Conservation (phyloP, 139 green algal genomes). For the Chlorella sorokiniana region DNA sequence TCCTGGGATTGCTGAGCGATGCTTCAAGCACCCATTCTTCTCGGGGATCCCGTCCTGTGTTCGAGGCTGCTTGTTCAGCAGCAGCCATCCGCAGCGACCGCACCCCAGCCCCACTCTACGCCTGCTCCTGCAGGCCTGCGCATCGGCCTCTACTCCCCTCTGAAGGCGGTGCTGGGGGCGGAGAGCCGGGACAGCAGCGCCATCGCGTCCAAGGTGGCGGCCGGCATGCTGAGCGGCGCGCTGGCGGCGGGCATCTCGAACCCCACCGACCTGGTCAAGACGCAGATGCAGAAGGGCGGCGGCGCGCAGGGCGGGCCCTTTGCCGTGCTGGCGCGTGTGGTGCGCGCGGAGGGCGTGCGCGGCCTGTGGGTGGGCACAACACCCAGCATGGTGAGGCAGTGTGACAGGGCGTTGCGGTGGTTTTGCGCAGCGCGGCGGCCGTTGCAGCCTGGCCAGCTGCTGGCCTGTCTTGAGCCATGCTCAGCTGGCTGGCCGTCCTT, state of each 20-base stretch:
- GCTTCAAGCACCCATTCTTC: too few species aligned
- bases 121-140: slow-evolving; percentile 64
- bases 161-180: slow-evolving; percentile 56
- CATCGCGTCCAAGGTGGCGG: slow-evolving; percentile 61
- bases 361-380: slow-evolving; percentile 84
- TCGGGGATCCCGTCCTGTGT: too few species aligned
- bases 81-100: too few species aligned
- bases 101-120: too few species aligned
- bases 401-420: background rate
- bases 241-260: slow-evolving; percentile 76
- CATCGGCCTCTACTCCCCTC: slow-evolving; percentile 83
- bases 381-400: slow-evolving; percentile 60
- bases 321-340: slow-evolving; percentile 53
- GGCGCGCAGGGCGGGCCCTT: slow-evolving; percentile 29
- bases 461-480: background rate
- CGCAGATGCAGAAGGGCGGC: slow-evolving; percentile 48
- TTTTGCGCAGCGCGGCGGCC: background rate
- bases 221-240: slow-evolving; percentile 70
- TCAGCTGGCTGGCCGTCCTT: background rate
- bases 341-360: slow-evolving; percentile 63
- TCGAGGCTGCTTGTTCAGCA: too few species aligned
- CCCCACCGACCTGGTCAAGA: slow-evolving; percentile 85
- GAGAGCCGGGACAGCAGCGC: slow-evolving; percentile 40
- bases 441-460: background rate
- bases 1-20: too few species aligned